Base-by-base conservation (phyloP, 345 rosid genomes). In the Aquilaria malaccensis region DNA sequence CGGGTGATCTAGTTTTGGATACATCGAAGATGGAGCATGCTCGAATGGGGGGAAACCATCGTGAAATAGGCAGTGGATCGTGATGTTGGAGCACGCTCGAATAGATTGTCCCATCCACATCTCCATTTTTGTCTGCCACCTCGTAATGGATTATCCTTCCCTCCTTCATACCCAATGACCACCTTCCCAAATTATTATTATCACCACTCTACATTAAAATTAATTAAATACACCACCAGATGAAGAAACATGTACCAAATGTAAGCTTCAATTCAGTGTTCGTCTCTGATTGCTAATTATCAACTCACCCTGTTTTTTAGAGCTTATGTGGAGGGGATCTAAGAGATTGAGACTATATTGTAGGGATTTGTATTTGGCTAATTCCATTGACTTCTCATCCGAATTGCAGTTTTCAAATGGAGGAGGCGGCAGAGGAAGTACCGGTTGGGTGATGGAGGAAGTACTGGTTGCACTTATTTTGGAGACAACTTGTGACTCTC, bases 121-220 rank as follows among this genome's bases (percentile, higher is more conserved):
- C 72, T 2, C 83, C 88, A 11, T 68, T 62, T 30, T 81, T 82
- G 45, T 85, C 83, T 3, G 72, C 84, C n/a, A 86, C 68, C 9
- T 74, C 80, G 62, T 82, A 95, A 65, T 79, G 73, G 50, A 95
- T 86, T 46, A 71, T 71, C 72, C 96, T 80, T 49, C 98, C 94
- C 53, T 86, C 91, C 56, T 37, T 59, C 58, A 64, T 83, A 14
- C 22, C 62, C 0, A 83, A 58, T 45, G 80, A 65, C 13, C 62
- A 9, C 43, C 7, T 5, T 32, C 33, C 31, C 53, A 37, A 30
- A 60, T 2, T 75, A 60, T 7, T 37, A 22, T 22, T 22, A 15
- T 83, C 76, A 33, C 65, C 77, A 45, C 68, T 51, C 98, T 85
- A 68, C 76, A 70, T 30, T 7, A 65, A 46, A 47, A n/a, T 50